phyloP scores from a whole-genome alignment of 495 filamentous ascomycete species.

The Xylaria venustula region DNA sequence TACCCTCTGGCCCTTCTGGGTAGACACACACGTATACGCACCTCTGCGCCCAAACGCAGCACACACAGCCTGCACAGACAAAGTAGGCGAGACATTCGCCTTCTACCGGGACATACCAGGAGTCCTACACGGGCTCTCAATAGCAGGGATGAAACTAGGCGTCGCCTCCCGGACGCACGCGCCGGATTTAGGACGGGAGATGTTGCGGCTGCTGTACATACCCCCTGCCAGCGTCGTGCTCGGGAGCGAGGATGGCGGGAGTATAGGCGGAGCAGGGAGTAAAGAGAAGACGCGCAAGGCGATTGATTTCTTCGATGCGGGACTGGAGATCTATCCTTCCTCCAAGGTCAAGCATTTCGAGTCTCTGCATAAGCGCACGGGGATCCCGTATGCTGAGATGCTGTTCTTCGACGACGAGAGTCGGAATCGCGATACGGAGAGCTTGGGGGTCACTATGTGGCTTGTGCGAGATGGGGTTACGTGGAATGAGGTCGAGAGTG shows the following conservation, averaged over 20 bases:
- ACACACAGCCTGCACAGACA: constrained; percentile 52
- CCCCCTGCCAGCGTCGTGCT: constrained; percentile 41
- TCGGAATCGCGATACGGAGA: constrained; percentile 83
- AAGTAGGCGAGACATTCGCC: constrained; percentile 71
- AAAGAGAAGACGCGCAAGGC: constrained; percentile 50
- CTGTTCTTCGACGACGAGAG: constrained; percentile 95
- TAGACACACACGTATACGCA: constrained; percentile 84
- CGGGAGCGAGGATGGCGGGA: not conserved
- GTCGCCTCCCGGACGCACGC: constrained; percentile 81
- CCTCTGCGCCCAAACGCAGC: constrained; percentile 66
- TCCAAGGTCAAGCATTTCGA: constrained; percentile 85
- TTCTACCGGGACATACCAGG: constrained; percentile 79
- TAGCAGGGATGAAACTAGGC: constrained; percentile 59
- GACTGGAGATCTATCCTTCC: constrained; percentile 83
- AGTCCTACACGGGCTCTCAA: constrained; percentile 62
- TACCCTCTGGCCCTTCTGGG: constrained; percentile 97
- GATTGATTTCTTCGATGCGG: constrained; percentile 76
- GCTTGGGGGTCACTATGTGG: constrained; percentile 77
- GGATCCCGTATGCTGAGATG: constrained; percentile 76
- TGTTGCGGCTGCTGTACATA: constrained; percentile 73
- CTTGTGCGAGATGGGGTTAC: constrained; percentile 78
- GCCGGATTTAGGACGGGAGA: constrained; percentile 75
- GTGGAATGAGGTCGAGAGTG: constrained; percentile 74
- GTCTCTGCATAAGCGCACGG: constrained; percentile 63
- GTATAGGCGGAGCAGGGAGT: not conserved